Percentiles rank a stretch among this genome's conserved stretches.
Evolutionary conservation across 202 grass and related monocot genomes (phyloP).

Genomic region (Carex sylvatica): DNA sequence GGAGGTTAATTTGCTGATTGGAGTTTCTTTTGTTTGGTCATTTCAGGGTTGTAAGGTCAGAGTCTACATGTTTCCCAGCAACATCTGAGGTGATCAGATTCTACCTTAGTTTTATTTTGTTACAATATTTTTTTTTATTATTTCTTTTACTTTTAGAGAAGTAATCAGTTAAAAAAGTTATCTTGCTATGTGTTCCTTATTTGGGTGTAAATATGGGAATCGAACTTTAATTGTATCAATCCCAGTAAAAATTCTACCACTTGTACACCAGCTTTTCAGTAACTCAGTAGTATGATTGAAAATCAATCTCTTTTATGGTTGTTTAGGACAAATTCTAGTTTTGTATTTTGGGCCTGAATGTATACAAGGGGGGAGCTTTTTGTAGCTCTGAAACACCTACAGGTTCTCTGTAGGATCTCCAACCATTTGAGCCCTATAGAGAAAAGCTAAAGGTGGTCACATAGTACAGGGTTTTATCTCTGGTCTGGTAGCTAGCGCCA

Average conservation of each 20-base stretch:
- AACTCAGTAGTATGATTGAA: background rate
- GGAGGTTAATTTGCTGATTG: background rate
- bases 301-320: background rate
- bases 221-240: background rate
- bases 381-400: slow-evolving; percentile 69
- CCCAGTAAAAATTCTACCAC: background rate
- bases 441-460: slow-evolving; percentile 39
- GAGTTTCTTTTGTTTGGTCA: background rate
- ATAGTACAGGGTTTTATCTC: slow-evolving; percentile 70
- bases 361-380: slow-evolving; percentile 58
- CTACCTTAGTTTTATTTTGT: background rate
- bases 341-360: slow-evolving; percentile 32
- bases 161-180: background rate
- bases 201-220: background rate
- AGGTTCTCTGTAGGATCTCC: slow-evolving; percentile 91
- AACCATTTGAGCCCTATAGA: slow-evolving; percentile 50
- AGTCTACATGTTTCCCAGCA: slow-evolving; percentile 81
- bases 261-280: background rate
- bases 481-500: slow-evolving; percentile 8
- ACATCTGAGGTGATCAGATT: slow-evolving; percentile 46
- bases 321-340: background rate
- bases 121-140: background rate
- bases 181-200: background rate
- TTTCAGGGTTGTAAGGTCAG: slow-evolving; percentile 65
- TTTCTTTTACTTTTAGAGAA: background rate